A percentile compares a stretch with the other conserved stretches of the same genome.
Evolutionary conservation across 352 stramenopile species (phyloP).

Genomic region (Thraustotheca clavata): DNA sequence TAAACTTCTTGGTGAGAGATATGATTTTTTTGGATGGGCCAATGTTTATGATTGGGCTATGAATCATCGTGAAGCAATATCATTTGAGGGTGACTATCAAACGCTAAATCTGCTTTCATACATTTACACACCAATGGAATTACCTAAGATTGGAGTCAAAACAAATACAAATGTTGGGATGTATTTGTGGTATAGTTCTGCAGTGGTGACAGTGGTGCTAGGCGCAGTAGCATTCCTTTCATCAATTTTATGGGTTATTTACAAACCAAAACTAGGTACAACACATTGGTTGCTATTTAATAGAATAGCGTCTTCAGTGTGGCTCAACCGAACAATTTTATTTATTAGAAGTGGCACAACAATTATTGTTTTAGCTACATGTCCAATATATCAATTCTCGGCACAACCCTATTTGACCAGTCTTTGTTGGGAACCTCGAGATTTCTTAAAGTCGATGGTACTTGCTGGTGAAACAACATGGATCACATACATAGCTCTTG

Average conservation of each 20-base stretch:
- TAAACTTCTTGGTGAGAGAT: too few relatives aligned
- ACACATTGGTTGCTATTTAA: constrained; percentile 22
- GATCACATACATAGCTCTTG: not conserved
- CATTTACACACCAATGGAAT: not conserved
- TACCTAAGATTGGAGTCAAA: not conserved
- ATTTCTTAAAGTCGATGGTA: not conserved
- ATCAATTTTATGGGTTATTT: not conserved
- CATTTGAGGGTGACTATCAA: not conserved
- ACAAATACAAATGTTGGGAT: not conserved
- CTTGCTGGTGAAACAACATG: constrained; percentile 8
- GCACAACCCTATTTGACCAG: not conserved
- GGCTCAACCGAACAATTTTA: not conserved
- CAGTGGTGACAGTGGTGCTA: too few relatives aligned
- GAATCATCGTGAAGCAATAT: not conserved
- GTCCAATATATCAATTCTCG: too few relatives aligned
- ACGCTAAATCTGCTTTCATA: not conserved
- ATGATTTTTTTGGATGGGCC: constrained; percentile 16
- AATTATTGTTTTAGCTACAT: not conserved
- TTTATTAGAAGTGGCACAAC: not conserved
- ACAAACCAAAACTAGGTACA: not conserved
- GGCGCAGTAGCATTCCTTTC: not conserved
- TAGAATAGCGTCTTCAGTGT: not conserved
- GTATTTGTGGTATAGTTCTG: not conserved
- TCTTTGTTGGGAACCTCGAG: not conserved
- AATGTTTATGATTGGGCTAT: constrained; percentile 7